Percentiles rank a stretch among this genome's conserved stretches.
phyloP scores from a whole-genome alignment of 768 basidiomycete genomes.

The Suillus plorans region DNA sequence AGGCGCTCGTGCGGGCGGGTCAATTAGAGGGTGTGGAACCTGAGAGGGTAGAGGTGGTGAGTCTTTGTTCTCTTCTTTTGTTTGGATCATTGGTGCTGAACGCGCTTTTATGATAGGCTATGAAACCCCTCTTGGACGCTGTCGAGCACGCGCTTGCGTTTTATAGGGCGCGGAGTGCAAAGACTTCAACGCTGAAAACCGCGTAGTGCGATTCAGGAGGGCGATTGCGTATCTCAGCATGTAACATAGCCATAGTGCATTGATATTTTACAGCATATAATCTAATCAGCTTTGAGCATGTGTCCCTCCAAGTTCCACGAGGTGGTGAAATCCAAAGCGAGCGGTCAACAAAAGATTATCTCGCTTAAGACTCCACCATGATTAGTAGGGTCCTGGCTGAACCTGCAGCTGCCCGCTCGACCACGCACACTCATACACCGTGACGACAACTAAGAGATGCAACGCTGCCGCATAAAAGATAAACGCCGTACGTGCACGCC shows the following conservation, averaged over 20 bases:
- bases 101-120: constrained; percentile 47
- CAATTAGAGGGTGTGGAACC: constrained; percentile 63
- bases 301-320: background rate
- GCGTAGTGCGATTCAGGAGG: background rate
- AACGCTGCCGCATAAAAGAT: constrained; percentile 81
- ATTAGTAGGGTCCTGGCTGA: constrained; percentile 46
- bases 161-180: constrained; percentile 41
- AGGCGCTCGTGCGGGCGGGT: constrained; percentile 67
- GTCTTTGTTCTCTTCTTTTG: constrained; percentile 23
- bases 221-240: background rate
- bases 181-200: constrained; percentile 10
- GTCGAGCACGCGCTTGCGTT: constrained; percentile 72
- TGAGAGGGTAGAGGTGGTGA: constrained; percentile 60
- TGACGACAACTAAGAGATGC: constrained; percentile 81
- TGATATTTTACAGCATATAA: constrained; percentile 9
- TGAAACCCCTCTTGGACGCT: constrained; percentile 73
- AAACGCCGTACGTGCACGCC: constrained; percentile 86
- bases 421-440: constrained; percentile 69
- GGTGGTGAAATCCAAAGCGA: background rate
- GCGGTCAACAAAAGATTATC: background rate
- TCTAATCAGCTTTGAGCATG: background rate
- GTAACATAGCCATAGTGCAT: constrained; percentile 5
- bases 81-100: constrained; percentile 1
- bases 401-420: constrained; percentile 51
- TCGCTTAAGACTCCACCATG: background rate